Evolutionary conservation across 306 rosid species (phyloP), one percentile per base, ranked within the genome.

Genomic region (Cucumis hystrix): DNA sequence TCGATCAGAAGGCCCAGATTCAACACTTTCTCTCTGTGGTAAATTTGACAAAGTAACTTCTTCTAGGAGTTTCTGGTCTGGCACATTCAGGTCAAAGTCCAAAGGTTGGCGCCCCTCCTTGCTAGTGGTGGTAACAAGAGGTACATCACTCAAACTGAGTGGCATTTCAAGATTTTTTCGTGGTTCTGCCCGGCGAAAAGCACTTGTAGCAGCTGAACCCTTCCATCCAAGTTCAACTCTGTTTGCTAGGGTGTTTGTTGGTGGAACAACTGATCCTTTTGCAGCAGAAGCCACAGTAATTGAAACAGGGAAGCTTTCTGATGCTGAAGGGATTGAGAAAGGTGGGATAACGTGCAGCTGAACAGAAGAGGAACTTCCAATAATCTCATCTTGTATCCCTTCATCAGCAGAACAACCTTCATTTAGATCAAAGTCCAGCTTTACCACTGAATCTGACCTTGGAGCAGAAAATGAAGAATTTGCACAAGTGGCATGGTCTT

Each of bases 191-290:
- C 97, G 96, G 15, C 97, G 89, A 79, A 96, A 92, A 70, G 99
- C 99, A 82, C 99, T 96, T 40, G 97, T 96, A 67, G 96, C 97
- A 68, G 99, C 96, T 13, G 99, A 90, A 10, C 99, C 99, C 83
- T 92, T 95, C 99, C 98, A 96, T 73, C 98, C 97, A 80, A 88
- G 93, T 78, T 89, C 97, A 74, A 86, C 89, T 70, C 84, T 96
- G 67, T 79, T 87, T 74, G 87, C 86, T 85, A 91, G 75, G 5
- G 84, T 88, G 83, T 87, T 88, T 56, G 92, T 97, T 17, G 97
- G 97, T 17, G 70, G 97, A 77, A 89, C 64, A 85, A 92, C 86
- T 0, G 96, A 87, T 13, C 99, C 97, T 79, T 96, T 92, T 65
- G 97, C 93, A 72, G 99, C 96, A 40, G 98, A 89, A 35, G 97